phyloP scores from a whole-genome alignment of 352 stramenopile species.

The Phytophthora uliginosa region DNA sequence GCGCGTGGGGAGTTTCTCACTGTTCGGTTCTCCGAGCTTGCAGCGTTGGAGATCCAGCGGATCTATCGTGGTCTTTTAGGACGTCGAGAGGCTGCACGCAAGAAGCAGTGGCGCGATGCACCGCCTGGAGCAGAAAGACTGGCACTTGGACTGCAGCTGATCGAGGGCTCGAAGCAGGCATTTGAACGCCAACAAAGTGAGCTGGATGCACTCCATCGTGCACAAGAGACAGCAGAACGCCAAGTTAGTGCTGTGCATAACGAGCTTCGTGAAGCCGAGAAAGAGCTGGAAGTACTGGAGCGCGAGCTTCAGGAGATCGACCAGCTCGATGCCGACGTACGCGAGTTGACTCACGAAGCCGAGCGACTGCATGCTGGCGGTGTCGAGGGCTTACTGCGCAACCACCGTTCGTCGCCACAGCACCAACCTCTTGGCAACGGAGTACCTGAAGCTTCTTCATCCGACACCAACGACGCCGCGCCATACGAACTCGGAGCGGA shows the following conservation, averaged over 20 bases:
- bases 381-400: conserved; percentile 61
- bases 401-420: conserved; percentile 36
- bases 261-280: conserved; percentile 92
- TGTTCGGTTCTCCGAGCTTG: conserved; percentile 72
- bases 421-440: conserved; percentile 64
- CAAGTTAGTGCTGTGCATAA: conserved; percentile 92
- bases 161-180: conserved; percentile 94
- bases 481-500: conserved; percentile 64
- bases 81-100: conserved; percentile 64
- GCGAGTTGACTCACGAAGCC: conserved; percentile 93
- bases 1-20: conserved; percentile 74
- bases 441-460: conserved; percentile 34
- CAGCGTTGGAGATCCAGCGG: conserved; percentile 92
- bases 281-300: conserved; percentile 92
- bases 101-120: conserved; percentile 90
- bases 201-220: conserved; percentile 93
- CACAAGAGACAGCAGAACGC: conserved; percentile 90
- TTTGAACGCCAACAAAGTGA: conserved; percentile 95
- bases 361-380: conserved; percentile 82
- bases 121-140: conserved; percentile 91
- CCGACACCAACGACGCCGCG: conserved; percentile 22
- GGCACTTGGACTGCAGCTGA: conserved; percentile 90
- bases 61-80: conserved; percentile 90
- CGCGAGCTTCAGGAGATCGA: conserved; percentile 94
- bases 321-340: conserved; percentile 91